Base-by-base conservation (phyloP, 305 asterid genomes). In the Caryopteris hybrid region DNA sequence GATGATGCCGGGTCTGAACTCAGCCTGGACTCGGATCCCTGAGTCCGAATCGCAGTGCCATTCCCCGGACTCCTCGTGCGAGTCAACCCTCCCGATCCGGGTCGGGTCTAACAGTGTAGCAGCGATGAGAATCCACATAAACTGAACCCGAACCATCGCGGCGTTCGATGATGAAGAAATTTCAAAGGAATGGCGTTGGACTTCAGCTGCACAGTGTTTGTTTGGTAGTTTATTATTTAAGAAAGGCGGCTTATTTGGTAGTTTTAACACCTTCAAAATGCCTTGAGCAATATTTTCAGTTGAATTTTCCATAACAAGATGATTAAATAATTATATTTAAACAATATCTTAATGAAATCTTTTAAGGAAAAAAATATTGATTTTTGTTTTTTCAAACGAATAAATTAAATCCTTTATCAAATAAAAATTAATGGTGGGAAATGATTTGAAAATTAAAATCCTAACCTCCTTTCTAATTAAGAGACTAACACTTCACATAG, bases 1-100 rank as follows among this genome's bases (percentile, higher is more conserved):
- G 74, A 85, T 78, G 66, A 76, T 66, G n/a, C 90, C 87, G 54
- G 90, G 90, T 6, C 57, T 69, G 79, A 85, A 85, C n/a, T 67
- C 63, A 45, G 87, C 80, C 57, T 59, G 73, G 69, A 79, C 38
- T 69, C 76, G 85, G 74, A 74, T 78, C 68, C 57, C 81, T 1
- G 80, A 17, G 74, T 13, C 69, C 34, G 83, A 60, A 65, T 80
- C 77, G 79, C 90, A 85, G 76, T 76, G 83, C 90, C 90, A 85
- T 4, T 73, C 70, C 31, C 83, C 87, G 34, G 78, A 38, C 70
- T 85, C 90, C 59, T 76, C 72, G 83, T 85, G 90, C 29, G 87
- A 78, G 68, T 16, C 21, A 18, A 78, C 79, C 42, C 38, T 64
- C 14, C 39, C 43, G 75, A 74, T 74, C 74, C 74, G 78, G 55